Base-by-base conservation (phyloP, 306 rosid genomes). In the Datisca glomerata region DNA sequence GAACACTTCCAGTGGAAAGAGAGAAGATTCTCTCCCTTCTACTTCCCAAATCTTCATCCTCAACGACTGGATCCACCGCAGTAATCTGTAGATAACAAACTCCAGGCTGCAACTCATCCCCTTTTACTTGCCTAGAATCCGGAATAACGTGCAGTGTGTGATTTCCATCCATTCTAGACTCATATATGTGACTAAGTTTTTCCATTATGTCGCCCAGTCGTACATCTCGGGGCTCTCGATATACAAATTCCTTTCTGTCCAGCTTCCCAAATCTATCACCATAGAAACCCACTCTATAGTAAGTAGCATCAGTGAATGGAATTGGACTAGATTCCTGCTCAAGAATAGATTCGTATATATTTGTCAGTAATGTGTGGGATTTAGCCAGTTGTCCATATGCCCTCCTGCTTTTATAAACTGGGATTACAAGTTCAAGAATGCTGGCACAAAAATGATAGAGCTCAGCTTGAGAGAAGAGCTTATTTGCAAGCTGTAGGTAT, bases 131-230 rank as follows among this genome's bases (percentile, higher is more conserved):
- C 69, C 93, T 72, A 47, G 97, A 89, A 65, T 89, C 97, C 11
- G 77, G 97, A 77, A 89, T 83, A 51, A 89, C 74, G 63, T 53
- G 95, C 59, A 89, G 45, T 6, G 93, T 83, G 70, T 83, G 93
- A 70, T 61, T 72, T 36, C 86, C 84, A 59, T 89, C 95, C 95
- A 89, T 83, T 63, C 93, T 75, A 55, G 93, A 64, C 62, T 89
- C 95, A 1, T 89, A 89, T 23, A 69, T 69, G 64, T 83, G 95
- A 67, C 93, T 89, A 18, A 89, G 95, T 51, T 89, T 89, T 74
- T 89, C 97, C 97, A 89, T 89, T 65, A 89, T 89, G 73, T 89
- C 97, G 40, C 97, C 97, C 4, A 89, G 65, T 43, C 97, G 93
- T 34, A 89, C 93, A 61, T 83, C 97, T 8, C 97, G 95, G 37